A percentile compares a stretch with the other conserved stretches of the same genome.
Conservation (phyloP, 1,284 basidiomycete species). For the Rhodotorula sp. region DNA sequence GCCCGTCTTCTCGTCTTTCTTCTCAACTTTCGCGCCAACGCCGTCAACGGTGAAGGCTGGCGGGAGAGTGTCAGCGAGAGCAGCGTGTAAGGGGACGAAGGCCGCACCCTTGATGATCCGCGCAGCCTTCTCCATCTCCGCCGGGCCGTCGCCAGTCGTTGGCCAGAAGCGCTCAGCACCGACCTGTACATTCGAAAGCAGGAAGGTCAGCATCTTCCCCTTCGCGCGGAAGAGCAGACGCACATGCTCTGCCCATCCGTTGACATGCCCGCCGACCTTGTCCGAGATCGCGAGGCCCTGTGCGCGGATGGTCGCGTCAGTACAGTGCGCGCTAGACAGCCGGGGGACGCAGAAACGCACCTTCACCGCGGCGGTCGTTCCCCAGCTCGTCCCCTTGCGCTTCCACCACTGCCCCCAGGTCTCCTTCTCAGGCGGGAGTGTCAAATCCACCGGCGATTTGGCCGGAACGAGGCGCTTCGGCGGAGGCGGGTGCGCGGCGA, state of each 20-base stretch:
- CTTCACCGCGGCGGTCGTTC: constrained; percentile 17
- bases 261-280: constrained; percentile 22
- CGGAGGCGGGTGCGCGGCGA: constrained; percentile 25
- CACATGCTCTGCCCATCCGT: constrained; percentile 15
- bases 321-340: too few relatives aligned
- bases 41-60: constrained; percentile 48
- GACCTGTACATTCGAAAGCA: constrained; percentile 22
- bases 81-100: constrained; percentile 34
- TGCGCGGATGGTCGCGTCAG: not conserved
- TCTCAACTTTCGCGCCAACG: constrained; percentile 44
- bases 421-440: constrained; percentile 22
- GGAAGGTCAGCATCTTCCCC: not conserved
- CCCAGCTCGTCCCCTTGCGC: constrained; percentile 24
- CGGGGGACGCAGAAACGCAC: constrained; percentile 1
- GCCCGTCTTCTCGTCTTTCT: constrained; percentile 40
- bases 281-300: constrained; percentile 33
- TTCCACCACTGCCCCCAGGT: constrained; percentile 28
- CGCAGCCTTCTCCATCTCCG: constrained; percentile 58
- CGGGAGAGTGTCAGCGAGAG: not conserved
- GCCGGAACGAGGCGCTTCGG: constrained; percentile 20
- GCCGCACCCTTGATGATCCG: constrained; percentile 52
- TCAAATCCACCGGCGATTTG: constrained; percentile 6
- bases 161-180: constrained; percentile 60
- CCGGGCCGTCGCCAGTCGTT: constrained; percentile 55
- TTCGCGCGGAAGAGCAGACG: not conserved